These are phyloP conservation scores for Cladosporium sp. DNA, from an alignment of 2,329 filamentous ascomycete species.

Conservation along the genomic window DNA sequence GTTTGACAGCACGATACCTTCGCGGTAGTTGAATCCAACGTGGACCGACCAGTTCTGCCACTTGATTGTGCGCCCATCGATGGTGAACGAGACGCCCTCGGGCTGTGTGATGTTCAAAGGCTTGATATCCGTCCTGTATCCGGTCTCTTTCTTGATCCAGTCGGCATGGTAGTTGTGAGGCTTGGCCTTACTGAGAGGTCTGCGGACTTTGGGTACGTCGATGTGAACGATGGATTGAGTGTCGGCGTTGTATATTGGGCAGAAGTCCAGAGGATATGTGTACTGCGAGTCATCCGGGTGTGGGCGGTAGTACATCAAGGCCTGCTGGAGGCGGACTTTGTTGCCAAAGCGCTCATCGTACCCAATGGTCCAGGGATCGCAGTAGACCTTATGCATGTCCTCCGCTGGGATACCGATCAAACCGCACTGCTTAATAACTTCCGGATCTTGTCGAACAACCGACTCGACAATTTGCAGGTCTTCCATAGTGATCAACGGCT, in stretches of 20 bases:
- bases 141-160: conserved; percentile 70
- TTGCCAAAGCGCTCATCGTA: conserved; percentile 88
- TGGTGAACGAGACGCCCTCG: conserved; percentile 81
- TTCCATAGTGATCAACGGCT: conserved; percentile 91
- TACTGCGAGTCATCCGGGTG: conserved; percentile 86
- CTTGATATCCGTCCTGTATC: conserved; percentile 77
- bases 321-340: conserved; percentile 79
- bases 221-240: conserved; percentile 78
- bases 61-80: conserved; percentile 71
- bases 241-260: conserved; percentile 83
- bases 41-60: conserved; percentile 97
- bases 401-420: conserved; percentile 76
- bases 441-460: conserved; percentile 72
- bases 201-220: conserved; percentile 74
- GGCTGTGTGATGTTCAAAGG: conserved; percentile 86
- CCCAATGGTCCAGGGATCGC: conserved; percentile 94
- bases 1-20: conserved; percentile 87
- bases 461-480: conserved; percentile 80
- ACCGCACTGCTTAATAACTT: conserved; percentile 86
- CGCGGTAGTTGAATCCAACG: conserved; percentile 91
- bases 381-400: conserved; percentile 95
- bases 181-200: conserved; percentile 69
- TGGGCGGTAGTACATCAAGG: conserved; percentile 92
- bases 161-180: conserved; percentile 79
- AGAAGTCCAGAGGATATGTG: conserved; percentile 88